Base-by-base conservation (phyloP, 2,329 filamentous ascomycete species). In the Diaporthe vexans region DNA sequence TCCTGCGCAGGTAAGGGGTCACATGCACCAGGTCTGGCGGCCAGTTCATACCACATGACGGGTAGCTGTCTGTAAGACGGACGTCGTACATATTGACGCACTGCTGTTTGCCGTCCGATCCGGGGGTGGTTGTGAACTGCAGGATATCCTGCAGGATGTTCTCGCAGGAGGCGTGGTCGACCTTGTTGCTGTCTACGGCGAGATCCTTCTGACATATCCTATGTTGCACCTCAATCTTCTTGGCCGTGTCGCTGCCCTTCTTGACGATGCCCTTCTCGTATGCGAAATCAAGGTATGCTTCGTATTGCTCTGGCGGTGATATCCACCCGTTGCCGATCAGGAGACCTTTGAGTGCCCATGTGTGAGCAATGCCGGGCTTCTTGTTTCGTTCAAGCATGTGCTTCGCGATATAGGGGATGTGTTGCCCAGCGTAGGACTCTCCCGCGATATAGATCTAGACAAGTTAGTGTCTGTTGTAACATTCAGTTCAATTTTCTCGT, bases 291-390 rank as follows among this genome's bases (percentile, higher is more conserved):
- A 98, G 86, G 81, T 98, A 98, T 0, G 96, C 88, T 40, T 93
- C 92, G 82, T 98, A 99, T 82, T 99, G 97, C 65, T 98, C 94
- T 10, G 87, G 86, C 1, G 96, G 95, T 2, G 95, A 94, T 71
- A 99, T 96, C 97, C 97, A 99, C 52, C 96, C 97, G 81, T 99
- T 99, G 72, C 97, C 97, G 76, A 99, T 98, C 48, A 99, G 83
- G 26, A 99, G 86, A 11, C 96, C 97, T 77, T 92, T 89, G 37
- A 99, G 85, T 68, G 93, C 93, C 97, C 96, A 99, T 35, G 84
- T 82, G 54, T 85, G 81, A 71, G 85, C 83, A 7, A 84, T 83
- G 29, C 80, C 80, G 19, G 84, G 83, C n/a, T 86, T 85, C 80
- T 93, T 93, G 85, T 99, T 99, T 75, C 95, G 94, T 63, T 95